Base-by-base conservation (phyloP, 768 basidiomycete genomes). In the Tricholoma sp. region DNA sequence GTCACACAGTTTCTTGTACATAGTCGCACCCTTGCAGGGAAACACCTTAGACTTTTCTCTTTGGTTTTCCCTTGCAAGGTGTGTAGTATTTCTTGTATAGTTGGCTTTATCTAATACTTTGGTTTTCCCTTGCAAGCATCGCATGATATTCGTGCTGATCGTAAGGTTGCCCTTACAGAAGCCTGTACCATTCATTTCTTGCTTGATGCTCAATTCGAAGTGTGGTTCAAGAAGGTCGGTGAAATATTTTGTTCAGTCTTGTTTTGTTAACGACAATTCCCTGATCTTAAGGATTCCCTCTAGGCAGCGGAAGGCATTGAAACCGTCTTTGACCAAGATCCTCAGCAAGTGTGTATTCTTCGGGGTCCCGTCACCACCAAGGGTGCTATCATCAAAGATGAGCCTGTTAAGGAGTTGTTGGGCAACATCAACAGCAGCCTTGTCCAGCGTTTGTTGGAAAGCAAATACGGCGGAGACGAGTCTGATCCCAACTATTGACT, bases 231-330 rank as follows among this genome's bases (percentile, higher is more conserved):
- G 83, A 99, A 99, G 88, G 92, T 90, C 59, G 39, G 79, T 60
- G 24, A 43, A 29, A 5, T 27, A 34, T 45, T 50, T n/a, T 21
- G 50, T 56, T 18, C 50, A 19, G 46, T 52, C 21, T 4, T 50
- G 22, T 8, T 57, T 34, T 10, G 9, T 29, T 22, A 21, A 35
- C 47, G 35, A 16, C 50, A 54, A n/a, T 56, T 62, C 35, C 19
- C 11, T 37, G 24, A 3, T 21, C 21, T 22, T 19, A 63, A 93
- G 91, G 96, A 98, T 71, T 98, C 96, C 6, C 83, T 98, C 10
- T 98, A 96, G 95, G 90, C 91, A 39, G 91, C 94, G 2, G 96
- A 98, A 72, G 97, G 98, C 70, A 94, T 98, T 61, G 97, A 98
- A 59, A 96, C 95, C 12, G 94, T 99, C 41, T 97, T 98, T 67